Percentiles rank a stretch among this genome's conserved stretches.
These are phyloP conservation scores for Euphorbia lathyris DNA, from an alignment of 345 rosid genomes.

Conservation along the genomic window DNA sequence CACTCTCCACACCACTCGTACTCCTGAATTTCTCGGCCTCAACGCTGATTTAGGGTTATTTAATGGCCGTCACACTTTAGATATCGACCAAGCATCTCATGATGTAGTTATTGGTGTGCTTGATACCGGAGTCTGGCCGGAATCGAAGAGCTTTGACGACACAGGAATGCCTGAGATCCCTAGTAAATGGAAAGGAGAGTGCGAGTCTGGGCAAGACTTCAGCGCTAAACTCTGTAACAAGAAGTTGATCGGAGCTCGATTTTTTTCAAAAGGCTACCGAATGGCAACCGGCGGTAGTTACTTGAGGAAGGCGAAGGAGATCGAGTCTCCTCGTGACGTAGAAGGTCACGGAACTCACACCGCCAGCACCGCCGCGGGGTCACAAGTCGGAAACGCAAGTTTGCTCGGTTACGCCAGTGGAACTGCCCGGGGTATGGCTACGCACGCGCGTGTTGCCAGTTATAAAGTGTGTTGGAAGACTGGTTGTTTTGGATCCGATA, in stretches of 20 bases:
- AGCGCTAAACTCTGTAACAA: slow-evolving; percentile 59
- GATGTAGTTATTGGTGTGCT: slow-evolving; percentile 75
- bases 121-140: slow-evolving; percentile 94
- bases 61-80: slow-evolving; percentile 28
- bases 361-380: slow-evolving; percentile 74
- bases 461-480: slow-evolving; percentile 81
- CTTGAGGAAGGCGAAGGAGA: slow-evolving; percentile 37
- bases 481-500: slow-evolving; percentile 77
- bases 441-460: slow-evolving; percentile 61
- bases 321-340: slow-evolving; percentile 59
- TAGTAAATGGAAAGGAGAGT: slow-evolving; percentile 61
- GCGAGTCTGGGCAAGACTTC: slow-evolving; percentile 72
- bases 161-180: slow-evolving; percentile 67
- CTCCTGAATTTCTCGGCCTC: slow-evolving; percentile 80
- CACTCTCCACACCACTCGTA: slow-evolving; percentile 75
- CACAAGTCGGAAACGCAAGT: slow-evolving; percentile 60
- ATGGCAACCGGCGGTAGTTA: slow-evolving; percentile 54
- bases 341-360: slow-evolving; percentile 95
- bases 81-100: slow-evolving; percentile 37
- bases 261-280: slow-evolving; percentile 65
- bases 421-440: slow-evolving; percentile 78
- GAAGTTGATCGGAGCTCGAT: slow-evolving; percentile 77
- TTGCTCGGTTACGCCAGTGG: slow-evolving; percentile 85
- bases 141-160: slow-evolving; percentile 63
- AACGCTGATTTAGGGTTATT: slow-evolving; percentile 36